Percentiles rank a stretch among this genome's conserved stretches.
phyloP scores from a whole-genome alignment of 306 rosid species.

The Cicer judaicum region DNA sequence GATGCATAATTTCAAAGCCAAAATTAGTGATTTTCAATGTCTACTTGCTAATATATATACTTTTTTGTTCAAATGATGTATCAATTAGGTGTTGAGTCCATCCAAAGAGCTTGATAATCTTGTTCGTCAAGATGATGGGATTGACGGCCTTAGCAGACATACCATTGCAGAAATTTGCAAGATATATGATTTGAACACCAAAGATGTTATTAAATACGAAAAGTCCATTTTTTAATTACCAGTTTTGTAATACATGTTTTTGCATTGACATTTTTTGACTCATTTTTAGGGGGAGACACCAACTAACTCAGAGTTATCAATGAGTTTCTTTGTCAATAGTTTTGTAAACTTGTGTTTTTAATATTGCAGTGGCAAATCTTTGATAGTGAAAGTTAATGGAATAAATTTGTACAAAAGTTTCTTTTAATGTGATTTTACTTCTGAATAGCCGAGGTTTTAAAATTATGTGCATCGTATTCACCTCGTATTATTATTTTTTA shows the following conservation, averaged over 20 bases:
- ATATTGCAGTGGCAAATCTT: background rate
- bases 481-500: too few species aligned
- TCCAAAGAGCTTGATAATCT: constrained; percentile 71
- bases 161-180: constrained; percentile 67
- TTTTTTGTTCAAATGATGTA: background rate
- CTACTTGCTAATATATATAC: background rate
- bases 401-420: constrained; percentile 10
- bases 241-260: constrained; percentile 25
- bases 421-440: background rate
- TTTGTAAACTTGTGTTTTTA: too few species aligned
- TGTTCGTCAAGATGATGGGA: constrained; percentile 39
- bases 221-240: constrained; percentile 38
- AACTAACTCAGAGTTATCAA: constrained; percentile 2
- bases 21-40: background rate
- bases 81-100: constrained; percentile 66
- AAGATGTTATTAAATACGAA: constrained; percentile 69
- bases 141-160: constrained; percentile 53
- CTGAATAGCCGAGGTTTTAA: background rate
- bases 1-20: background rate
- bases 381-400: background rate
- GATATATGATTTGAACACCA: constrained; percentile 63
- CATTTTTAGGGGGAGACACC: constrained; percentile 1
- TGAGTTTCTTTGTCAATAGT: background rate
- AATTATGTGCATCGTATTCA: too few species aligned
- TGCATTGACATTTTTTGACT: constrained; percentile 1